Evolutionary conservation across 306 rosid genomes (phyloP), one percentile per base, ranked within the genome.

Genomic region (Quercus alba): DNA sequence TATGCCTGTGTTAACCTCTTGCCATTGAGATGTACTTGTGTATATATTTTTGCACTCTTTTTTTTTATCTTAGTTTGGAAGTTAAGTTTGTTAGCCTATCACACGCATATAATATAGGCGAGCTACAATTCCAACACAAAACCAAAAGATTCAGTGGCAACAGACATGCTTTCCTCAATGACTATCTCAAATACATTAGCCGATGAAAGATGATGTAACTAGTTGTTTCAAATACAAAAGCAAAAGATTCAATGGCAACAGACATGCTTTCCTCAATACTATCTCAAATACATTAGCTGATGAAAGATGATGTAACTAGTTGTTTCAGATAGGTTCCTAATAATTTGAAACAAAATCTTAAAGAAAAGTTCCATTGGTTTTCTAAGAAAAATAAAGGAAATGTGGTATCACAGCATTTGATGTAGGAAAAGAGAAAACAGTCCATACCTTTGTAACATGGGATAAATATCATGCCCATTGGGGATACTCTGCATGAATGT

Each of bases 401-500:
- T 3, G 2, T 9, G 52, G 38, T 14, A 73, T 67, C 52, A 56
- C 18, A 75, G 25, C 46, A 44, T 41, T 63, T 28, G 46, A 18
- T 8, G 31, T 75, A 54, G 56, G 18, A 25, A 56, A 61, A 69
- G 67, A 54, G 56, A 51, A 25, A 58, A 74, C 18, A 56, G 80
- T 28, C 26, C 81, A 62, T 82, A 95, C 98, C 99, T 93, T 91
- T 91, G 90, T 89, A 95, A 77, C 99, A 93, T 59, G 99, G 97
- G 88, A 95, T 91, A 88, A 95, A 95, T 81, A 91, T 83, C 99
- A 95, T 93, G 83, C 98, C 97, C 99, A 90, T 95, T 12, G 94
- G 92, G 70, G 97, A 93, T 73, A 91, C 78, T 83, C 99, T 95
- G 92, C 89, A 88, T 82, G 46, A 73, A 64, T 52, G 58, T 46